Evolutionary conservation across 1,284 basidiomycete genomes (phyloP), one percentile per base, ranked within the genome.

Genomic region (Apiotrichum gracile): DNA sequence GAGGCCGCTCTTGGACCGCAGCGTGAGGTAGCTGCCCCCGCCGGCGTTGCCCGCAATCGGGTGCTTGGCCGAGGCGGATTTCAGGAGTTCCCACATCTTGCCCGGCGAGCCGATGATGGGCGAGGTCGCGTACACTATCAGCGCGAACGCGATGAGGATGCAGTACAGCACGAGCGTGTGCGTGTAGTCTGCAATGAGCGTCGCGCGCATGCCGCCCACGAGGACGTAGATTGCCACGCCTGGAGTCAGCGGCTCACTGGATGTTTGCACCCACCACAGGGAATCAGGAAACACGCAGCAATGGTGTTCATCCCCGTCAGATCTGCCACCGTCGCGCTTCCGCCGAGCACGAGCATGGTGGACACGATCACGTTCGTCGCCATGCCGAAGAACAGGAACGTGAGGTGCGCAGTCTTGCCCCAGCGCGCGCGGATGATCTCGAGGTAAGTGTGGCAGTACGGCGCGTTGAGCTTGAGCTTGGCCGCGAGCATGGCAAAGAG

Each of bases 231-330:
- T 57, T 19, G 68, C 65, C 16, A 78, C 76, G 13, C 69, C 69
- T 43, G 74, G 35, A 12, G 9, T 10, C 9, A 10, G 16, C 31
- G 9, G 31, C 17, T 3, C 24, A 42, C 24, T 42, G 3, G 25
- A 5, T 7, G 12, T n/a, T 17, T 47, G 5, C 1, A 49, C 48
- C 24, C 29, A 51, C 51, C 51, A 22, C 38, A 40, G 3, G 76
- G 75, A 49, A 76, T 73, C 24, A 91, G 77, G 77, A 90, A 89
- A 67, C 85, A 86, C 1, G 86, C 85, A 4, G 87, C 88, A 52
- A 86, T 79, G n/a, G 85, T 86, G 66, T 79, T 82, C 85, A 90
- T 88, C 0, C 87, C 87, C 0, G 90, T 91, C 41, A 94, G 75
- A 49, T 82, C 82, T 8, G 82, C 84, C 21, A 91, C 86, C 0